Percentiles rank a stretch among this genome's conserved stretches.
phyloP scores from a whole-genome alignment of 805 yeast genomes.

The Trichomonascus vanleenenianus region DNA sequence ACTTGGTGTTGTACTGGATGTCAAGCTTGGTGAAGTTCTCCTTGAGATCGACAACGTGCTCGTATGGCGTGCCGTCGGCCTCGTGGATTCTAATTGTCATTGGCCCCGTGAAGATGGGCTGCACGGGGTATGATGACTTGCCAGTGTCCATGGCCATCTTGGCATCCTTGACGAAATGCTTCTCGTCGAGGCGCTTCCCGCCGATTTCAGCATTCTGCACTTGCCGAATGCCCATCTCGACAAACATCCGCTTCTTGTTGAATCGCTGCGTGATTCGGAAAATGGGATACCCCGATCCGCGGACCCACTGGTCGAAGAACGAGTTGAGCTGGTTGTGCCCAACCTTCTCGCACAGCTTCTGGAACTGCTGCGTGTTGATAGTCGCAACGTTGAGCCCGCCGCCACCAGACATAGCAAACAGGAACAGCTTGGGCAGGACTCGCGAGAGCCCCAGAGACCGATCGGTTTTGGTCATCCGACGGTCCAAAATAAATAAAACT shows the following conservation, averaged over 20 bases:
- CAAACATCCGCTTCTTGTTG: conserved; percentile 86
- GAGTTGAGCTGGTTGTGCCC: conserved; percentile 73
- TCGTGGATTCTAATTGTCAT: conserved; percentile 96
- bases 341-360: conserved; percentile 90
- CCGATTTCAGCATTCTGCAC: conserved; percentile 61
- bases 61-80: conserved; percentile 98
- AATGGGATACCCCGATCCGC: conserved; percentile 80
- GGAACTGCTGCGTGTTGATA: conserved; percentile 77
- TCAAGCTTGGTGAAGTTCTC: conserved; percentile 82
- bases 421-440: conserved; percentile 80
- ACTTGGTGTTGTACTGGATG: conserved; percentile 91
- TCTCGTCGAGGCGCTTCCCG: conserved; percentile 29
- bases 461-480: conserved; percentile 93
- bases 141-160: conserved; percentile 18
- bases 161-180: conserved; percentile 35
- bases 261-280: conserved; percentile 86
- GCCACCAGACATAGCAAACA: conserved; percentile 96
- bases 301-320: conserved; percentile 92
- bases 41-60: conserved; percentile 87
- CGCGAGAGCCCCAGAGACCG: conserved; percentile 87
- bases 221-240: conserved; percentile 92
- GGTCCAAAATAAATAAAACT: conserved; percentile 74
- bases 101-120: conserved; percentile 66
- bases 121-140: conserved; percentile 12
- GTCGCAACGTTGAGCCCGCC: conserved; percentile 53